Percentiles rank a stretch among this genome's conserved stretches.
These are phyloP conservation scores for Candida khao-thaluensis DNA, from an alignment of 805 yeast genomes.

Conservation along the genomic window DNA sequence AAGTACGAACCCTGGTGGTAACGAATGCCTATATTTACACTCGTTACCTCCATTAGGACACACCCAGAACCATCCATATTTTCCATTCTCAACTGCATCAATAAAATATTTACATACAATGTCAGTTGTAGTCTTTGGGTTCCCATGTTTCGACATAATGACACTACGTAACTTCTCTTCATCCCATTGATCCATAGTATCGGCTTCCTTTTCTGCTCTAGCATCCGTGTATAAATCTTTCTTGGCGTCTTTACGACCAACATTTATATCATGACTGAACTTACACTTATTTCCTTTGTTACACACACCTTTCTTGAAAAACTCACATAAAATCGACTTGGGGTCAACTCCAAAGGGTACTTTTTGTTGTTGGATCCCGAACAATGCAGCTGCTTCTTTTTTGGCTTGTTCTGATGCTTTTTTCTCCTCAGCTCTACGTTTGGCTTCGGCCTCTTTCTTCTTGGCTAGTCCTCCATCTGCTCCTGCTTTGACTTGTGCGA, in stretches of 20 bases:
- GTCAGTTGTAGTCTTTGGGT: slow-evolving; percentile 90
- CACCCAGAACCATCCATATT: slow-evolving; percentile 98
- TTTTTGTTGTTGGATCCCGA: slow-evolving; percentile 73
- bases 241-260: slow-evolving; percentile 87
- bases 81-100: slow-evolving; percentile 95
- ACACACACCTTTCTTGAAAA: slow-evolving; percentile 85
- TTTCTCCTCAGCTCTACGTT: slow-evolving; percentile 70
- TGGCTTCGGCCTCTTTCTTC: slow-evolving; percentile 73
- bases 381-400: slow-evolving; percentile 77
- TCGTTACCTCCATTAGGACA: slow-evolving; percentile 93
- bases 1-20: slow-evolving; percentile 95
- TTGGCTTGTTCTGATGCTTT: slow-evolving; percentile 89
- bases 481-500: slow-evolving; percentile 41
- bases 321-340: slow-evolving; percentile 85
- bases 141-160: slow-evolving; percentile 89
- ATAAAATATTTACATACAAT: slow-evolving; percentile 91
- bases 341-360: slow-evolving; percentile 98
- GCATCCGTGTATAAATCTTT: slow-evolving; percentile 91
- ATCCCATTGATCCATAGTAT: slow-evolving; percentile 96
- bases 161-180: slow-evolving; percentile 90
- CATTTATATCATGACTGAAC: slow-evolving; percentile 82
- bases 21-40: slow-evolving; percentile 92
- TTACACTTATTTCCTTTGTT: slow-evolving; percentile 84
- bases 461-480: slow-evolving; percentile 53
- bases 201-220: slow-evolving; percentile 67